Evolutionary conservation across 306 rosid species (phyloP), one percentile per base, ranked within the genome.

Genomic region (Vigna reflexopilosa): DNA sequence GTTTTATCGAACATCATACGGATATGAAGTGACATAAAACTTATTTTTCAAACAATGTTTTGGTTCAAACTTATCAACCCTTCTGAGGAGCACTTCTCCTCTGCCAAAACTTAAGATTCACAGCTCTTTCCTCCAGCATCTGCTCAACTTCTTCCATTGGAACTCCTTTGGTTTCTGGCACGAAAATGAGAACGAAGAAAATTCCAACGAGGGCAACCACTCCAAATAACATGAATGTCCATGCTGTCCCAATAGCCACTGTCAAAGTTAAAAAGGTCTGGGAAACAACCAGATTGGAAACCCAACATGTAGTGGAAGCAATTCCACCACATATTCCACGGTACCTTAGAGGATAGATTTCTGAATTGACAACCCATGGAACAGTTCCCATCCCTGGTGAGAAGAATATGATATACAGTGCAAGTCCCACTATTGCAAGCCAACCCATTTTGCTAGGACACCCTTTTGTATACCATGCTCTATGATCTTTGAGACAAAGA

Each of bases 331-430:
- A 88, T 3, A 86, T 8, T 26, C 88, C 91, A 20, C 92, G 73
- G 17, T 79, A 86, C 61, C 95, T 59, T 3, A 88, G 15, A 5
- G 92, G 92, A 58, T 90, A 90, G 1, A 90, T 90, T 81, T 90
- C 90, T 8, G 95, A 88, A 57, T 90, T 88, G 7, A 90, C 81
- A 72, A 88, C 88, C 95, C 95, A 90, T 26, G 95, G 92, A 14
- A 83, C 86, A 14, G 89, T 86, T 56, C 89, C 95, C 95, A 86
- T 88, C 4, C 95, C 91, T 2, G 90, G 92, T 17, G 95, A 85
- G 83, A 88, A 90, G 76, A 68, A 88, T 14, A 88, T 56, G 70
- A 86, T 90, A 72, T 90, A 90, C 7, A 88, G 77, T 50, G 70
- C 92, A 15, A 86, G 71, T 4, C 86, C 89, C 15, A 65, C 0